A percentile compares a stretch with the other conserved stretches of the same genome.
phyloP scores from a whole-genome alignment of 2,329 filamentous ascomycete species.

The Sporothrix brunneoviolacea region DNA sequence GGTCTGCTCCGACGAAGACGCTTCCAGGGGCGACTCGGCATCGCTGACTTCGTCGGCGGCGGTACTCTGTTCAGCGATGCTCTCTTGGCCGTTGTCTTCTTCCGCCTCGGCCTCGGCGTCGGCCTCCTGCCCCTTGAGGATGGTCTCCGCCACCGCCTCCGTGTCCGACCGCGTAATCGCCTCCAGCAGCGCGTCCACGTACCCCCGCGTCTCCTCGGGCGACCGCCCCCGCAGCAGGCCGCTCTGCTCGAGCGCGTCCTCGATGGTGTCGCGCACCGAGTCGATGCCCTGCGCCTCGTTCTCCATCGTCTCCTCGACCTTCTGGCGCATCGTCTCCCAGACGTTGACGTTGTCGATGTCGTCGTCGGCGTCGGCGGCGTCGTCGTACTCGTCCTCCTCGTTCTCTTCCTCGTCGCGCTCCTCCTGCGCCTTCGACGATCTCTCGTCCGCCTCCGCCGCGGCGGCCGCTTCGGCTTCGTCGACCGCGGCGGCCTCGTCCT shows the following conservation, averaged over 20 bases:
- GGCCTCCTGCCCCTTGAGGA: conserved; percentile 9
- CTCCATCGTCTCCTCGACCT: conserved; percentile 51
- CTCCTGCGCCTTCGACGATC: conserved; percentile 14
- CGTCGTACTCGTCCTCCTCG: conserved; percentile 21
- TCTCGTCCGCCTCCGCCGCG: conserved; percentile 21
- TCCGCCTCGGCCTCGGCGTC: conserved; percentile 10
- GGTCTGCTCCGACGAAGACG: neutral
- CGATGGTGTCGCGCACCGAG: conserved; percentile 47
- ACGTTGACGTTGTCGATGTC: conserved; percentile 26
- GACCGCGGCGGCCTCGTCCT: conserved; percentile 3
- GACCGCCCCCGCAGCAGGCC: conserved; percentile 42
- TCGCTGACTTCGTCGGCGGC: neutral
- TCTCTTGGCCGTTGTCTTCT: neutral
- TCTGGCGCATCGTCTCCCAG: conserved; percentile 49
- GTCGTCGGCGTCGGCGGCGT: conserved; percentile 18
- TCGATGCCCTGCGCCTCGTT: conserved; percentile 48
- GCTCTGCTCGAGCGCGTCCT: conserved; percentile 48
- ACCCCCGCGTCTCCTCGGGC: conserved; percentile 38
- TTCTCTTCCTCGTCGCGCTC: conserved; percentile 23
- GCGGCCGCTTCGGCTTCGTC: conserved; percentile 2
- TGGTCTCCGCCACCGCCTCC: conserved; percentile 17
- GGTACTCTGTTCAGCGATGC: neutral
- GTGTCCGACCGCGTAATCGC: conserved; percentile 33
- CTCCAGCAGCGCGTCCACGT: conserved; percentile 45
- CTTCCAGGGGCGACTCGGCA: neutral